These are phyloP conservation scores for Zancudomyces culisetae DNA, from an alignment of 371 early-diverging fungal species.

Conservation along the genomic window DNA sequence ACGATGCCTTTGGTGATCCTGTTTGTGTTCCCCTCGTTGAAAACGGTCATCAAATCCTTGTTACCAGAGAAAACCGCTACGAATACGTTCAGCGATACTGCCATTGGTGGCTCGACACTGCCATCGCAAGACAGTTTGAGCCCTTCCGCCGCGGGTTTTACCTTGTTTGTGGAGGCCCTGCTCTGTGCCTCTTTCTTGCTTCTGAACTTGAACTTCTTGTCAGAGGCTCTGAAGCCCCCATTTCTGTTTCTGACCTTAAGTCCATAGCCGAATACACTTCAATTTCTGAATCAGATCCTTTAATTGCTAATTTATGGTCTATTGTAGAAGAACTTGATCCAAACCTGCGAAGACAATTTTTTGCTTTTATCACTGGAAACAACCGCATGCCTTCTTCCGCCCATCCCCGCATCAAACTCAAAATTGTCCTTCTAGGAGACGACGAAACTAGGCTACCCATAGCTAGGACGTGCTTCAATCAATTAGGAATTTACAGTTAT, in stretches of 20 bases:
- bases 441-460: conserved; percentile 55
- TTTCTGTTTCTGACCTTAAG: conserved; percentile 60
- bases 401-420: conserved; percentile 42
- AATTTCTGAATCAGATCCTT: conserved; percentile 33
- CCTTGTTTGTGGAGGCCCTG: conserved; percentile 78
- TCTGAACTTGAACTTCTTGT: conserved; percentile 93
- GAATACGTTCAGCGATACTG: conserved; percentile 71
- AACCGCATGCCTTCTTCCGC: conserved; percentile 90
- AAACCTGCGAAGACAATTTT: conserved; percentile 50
- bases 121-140: conserved; percentile 63
- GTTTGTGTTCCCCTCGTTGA: conserved; percentile 47
- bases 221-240: conserved; percentile 67
- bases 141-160: conserved; percentile 83
- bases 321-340: conserved; percentile 51
- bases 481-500: conserved; percentile 67
- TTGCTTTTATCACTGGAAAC: conserved; percentile 92
- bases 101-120: conserved; percentile 56
- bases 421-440: conserved; percentile 58
- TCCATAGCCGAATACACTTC: conserved; percentile 67
- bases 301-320: conserved; percentile 67
- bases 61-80: conserved; percentile 48
- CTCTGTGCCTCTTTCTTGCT: conserved; percentile 73
- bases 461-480: conserved; percentile 96
- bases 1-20: conserved; percentile 57
- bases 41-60: conserved; percentile 46